A percentile compares a stretch with the other conserved stretches of the same genome.
phyloP scores from a whole-genome alignment of 1,284 basidiomycete genomes.

The Pascua guehoae region DNA sequence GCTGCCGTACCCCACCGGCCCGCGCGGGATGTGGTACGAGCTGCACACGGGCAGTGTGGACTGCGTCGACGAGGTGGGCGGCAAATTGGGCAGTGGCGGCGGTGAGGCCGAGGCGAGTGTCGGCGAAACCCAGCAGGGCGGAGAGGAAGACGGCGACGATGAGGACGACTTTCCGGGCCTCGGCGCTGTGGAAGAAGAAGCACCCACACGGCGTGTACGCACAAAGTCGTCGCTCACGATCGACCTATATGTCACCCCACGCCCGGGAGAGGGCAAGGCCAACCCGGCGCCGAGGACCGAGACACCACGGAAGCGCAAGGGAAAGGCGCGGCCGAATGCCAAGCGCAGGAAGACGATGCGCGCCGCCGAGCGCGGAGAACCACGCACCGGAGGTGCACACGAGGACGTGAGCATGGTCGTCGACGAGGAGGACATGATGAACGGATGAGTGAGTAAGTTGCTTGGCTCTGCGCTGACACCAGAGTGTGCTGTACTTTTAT shows the following conservation, averaged over 20 bases:
- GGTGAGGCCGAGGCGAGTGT: background rate
- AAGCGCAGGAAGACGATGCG: slow-evolving; percentile 1
- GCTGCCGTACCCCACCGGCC: slow-evolving; percentile 59
- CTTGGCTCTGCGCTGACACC: no score
- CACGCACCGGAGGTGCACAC: background rate
- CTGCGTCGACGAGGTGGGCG: slow-evolving; percentile 68
- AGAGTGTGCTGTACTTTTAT: no score
- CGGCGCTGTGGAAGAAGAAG: slow-evolving; percentile 9
- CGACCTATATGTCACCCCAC: slow-evolving; percentile 5
- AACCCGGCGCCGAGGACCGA: background rate
- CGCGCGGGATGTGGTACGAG: slow-evolving; percentile 63
- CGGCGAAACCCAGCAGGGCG: slow-evolving; percentile 8
- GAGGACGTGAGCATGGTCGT: background rate
- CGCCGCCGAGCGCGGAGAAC: background rate
- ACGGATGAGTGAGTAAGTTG: background rate
- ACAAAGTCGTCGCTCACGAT: slow-evolving; percentile 6
- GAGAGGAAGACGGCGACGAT: slow-evolving; percentile 5
- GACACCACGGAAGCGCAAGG: background rate
- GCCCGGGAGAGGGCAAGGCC: background rate
- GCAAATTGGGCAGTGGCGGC: background rate
- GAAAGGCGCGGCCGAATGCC: background rate
- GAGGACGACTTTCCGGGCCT: slow-evolving; percentile 10
- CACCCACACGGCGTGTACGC: background rate
- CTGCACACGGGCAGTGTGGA: slow-evolving; percentile 70
- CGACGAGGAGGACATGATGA: slow-evolving; percentile 15